phyloP scores from a whole-genome alignment of 345 rosid genomes.

The Dipteronia sinensis region DNA sequence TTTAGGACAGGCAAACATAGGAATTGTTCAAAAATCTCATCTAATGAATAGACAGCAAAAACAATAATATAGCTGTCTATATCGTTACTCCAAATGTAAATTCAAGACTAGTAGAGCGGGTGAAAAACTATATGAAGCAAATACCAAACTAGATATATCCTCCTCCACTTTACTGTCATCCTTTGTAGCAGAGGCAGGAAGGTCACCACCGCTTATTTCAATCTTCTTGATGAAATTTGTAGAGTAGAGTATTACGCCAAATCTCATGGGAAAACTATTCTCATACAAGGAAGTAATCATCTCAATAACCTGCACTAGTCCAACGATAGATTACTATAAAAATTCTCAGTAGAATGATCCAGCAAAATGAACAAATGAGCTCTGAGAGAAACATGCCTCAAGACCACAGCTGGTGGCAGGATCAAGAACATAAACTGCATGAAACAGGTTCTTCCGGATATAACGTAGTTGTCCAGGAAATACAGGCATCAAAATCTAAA shows the following conservation, averaged over 20 bases:
- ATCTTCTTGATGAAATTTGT: conserved; percentile 59
- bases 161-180: conserved; percentile 51
- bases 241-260: conserved; percentile 88
- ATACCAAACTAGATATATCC: conserved; percentile 90
- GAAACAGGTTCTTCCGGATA: conserved; percentile 90
- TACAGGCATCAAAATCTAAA: conserved; percentile 95
- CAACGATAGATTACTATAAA: conserved; percentile 28
- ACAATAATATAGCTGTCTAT: not conserved
- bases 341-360: conserved; percentile 1
- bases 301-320: conserved; percentile 71
- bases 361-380: conserved; percentile 11
- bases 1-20: not conserved
- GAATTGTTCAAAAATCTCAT: not conserved
- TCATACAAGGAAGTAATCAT: conserved; percentile 72
- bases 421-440: conserved; percentile 93
- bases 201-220: conserved; percentile 41
- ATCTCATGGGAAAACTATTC: conserved; percentile 83
- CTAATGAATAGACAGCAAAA: conserved; percentile 12
- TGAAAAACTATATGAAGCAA: conserved; percentile 26
- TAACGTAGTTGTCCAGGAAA: conserved; percentile 96
- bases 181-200: conserved; percentile 37
- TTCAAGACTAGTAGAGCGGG: conserved; percentile 8
- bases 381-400: conserved; percentile 58
- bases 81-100: not conserved
- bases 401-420: conserved; percentile 88